Base-by-base conservation (phyloP, 1,139 yeast species). In the Debaryomyces sp. region DNA sequence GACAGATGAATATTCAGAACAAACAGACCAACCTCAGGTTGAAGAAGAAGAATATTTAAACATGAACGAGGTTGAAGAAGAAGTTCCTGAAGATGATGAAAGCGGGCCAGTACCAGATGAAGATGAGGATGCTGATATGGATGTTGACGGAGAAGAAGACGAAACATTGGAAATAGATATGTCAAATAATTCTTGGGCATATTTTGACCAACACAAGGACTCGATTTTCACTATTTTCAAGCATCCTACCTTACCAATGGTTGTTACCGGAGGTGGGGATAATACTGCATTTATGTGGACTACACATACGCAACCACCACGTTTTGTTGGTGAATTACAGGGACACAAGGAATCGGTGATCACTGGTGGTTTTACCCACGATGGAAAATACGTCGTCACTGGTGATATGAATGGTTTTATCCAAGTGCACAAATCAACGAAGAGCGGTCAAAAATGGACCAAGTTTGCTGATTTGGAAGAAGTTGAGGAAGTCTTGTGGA, bases 321-420 rank as follows among this genome's bases (percentile, higher is more conserved):
- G 86, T 54, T 76, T 87, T 53, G 92, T 89, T 2, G 84, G 88
- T 37, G 85, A 87, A 58, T 72, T 92, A 44, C 73, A 71, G 46
- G 91, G 92, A 13, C 96, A 90, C 67, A 85, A 85, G 38, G 99
- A 94, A 64, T 87, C 96, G 26, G 96, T 94, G 8, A 81, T 90
- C 46, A 78, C 91, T 8, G 94, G 95, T 43, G 89, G 85, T 0
- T 94, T 95, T 67, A 85, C 96, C 1, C 69, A 74, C 35, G 96
- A 90, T 58, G 99, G 99, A 22, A 77, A 81, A 43, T 90, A 74
- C 62, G 75, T 89, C 37, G 80, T 94, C 8, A 87, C 97, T 6
- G 98, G 94, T 42, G 99, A 95, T 66, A 94, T 94, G 99, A 84
- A 84, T 46, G 99, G 99, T 48, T 83, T 83, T 56, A 75, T 94